These are phyloP conservation scores for Rhododendron mucronatum DNA, from an alignment of 148 eudicot genomes.

Conservation along the genomic window DNA sequence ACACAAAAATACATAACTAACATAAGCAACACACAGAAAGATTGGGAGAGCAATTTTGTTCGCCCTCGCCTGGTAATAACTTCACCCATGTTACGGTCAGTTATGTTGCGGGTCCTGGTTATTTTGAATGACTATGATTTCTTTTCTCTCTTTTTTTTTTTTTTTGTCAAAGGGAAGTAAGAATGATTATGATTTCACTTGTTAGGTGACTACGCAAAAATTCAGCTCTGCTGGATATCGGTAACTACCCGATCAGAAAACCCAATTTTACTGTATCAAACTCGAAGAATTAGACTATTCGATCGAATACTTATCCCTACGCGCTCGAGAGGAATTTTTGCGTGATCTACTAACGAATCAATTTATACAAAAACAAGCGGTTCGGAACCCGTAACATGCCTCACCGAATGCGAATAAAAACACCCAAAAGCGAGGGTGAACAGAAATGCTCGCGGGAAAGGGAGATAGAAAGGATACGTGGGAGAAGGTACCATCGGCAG, in stretches of 20 bases:
- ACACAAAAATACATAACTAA: neutral
- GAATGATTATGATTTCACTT: neutral
- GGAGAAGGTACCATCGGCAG: constrained; percentile 48
- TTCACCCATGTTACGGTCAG: neutral
- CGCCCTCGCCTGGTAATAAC: neutral
- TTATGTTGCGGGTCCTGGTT: neutral
- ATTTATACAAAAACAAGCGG: too few relatives aligned
- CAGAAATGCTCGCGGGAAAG: neutral
- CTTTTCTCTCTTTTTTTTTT: too few relatives aligned
- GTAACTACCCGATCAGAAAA: too few relatives aligned
- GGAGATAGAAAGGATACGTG: neutral
- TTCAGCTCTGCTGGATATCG: neutral
- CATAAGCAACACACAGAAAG: neutral
- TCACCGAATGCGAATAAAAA: neutral
- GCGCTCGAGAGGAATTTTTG: neutral
- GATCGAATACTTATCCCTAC: neutral
- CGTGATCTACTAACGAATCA: neutral
- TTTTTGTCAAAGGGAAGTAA: too few relatives aligned
- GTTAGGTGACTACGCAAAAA: neutral
- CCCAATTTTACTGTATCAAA: too few relatives aligned
- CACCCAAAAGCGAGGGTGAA: neutral
- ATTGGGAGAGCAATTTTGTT: neutral
- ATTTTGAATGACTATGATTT: neutral
- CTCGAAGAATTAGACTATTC: neutral
- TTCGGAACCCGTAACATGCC: neutral